Evolutionary conservation across 2,329 filamentous ascomycete genomes (phyloP).

Genomic region (Colletotrichum spinosum): DNA sequence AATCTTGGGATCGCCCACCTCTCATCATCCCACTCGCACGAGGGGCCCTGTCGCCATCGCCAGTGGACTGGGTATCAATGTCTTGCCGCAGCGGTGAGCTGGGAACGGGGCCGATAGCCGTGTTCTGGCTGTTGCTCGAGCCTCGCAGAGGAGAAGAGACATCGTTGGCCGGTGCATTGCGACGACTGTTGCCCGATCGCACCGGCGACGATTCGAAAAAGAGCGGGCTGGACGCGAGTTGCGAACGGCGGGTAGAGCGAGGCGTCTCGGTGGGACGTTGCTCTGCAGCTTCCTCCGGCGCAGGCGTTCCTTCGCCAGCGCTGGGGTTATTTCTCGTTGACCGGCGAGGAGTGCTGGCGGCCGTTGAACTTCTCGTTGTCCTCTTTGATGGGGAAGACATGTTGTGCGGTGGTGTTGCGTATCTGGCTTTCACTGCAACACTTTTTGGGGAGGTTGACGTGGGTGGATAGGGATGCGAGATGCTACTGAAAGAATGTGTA

Average conservation of each 20-base stretch:
- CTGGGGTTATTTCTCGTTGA: slow-evolving; percentile 42
- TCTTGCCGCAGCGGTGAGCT: slow-evolving; percentile 71
- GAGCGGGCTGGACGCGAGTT: slow-evolving; percentile 81
- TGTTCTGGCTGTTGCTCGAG: slow-evolving; percentile 68
- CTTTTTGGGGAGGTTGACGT: slow-evolving; percentile 28
- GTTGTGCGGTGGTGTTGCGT: background rate
- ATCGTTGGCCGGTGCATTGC: slow-evolving; percentile 48
- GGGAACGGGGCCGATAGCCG: slow-evolving; percentile 54
- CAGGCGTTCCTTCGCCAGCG: slow-evolving; percentile 60
- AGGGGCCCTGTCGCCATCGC: slow-evolving; percentile 74
- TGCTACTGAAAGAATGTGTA: slow-evolving; percentile 39
- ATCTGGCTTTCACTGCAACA: background rate
- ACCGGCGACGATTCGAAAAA: slow-evolving; percentile 72
- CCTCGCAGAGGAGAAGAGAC: slow-evolving; percentile 68
- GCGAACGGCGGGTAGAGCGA: slow-evolving; percentile 57
- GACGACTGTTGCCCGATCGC: slow-evolving; percentile 41
- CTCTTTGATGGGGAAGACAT: slow-evolving; percentile 61
- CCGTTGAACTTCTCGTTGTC: slow-evolving; percentile 63
- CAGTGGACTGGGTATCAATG: slow-evolving; percentile 65
- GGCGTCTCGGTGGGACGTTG: slow-evolving; percentile 52
- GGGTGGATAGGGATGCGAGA: slow-evolving; percentile 39
- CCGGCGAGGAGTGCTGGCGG: slow-evolving; percentile 51
- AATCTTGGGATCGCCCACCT: slow-evolving; percentile 61
- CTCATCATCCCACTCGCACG: slow-evolving; percentile 72
- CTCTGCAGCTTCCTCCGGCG: slow-evolving; percentile 37